Percentiles rank a stretch among this genome's conserved stretches.
Evolutionary conservation across 2,329 filamentous ascomycete species (phyloP).

Genomic region (Eurotiales sp.): DNA sequence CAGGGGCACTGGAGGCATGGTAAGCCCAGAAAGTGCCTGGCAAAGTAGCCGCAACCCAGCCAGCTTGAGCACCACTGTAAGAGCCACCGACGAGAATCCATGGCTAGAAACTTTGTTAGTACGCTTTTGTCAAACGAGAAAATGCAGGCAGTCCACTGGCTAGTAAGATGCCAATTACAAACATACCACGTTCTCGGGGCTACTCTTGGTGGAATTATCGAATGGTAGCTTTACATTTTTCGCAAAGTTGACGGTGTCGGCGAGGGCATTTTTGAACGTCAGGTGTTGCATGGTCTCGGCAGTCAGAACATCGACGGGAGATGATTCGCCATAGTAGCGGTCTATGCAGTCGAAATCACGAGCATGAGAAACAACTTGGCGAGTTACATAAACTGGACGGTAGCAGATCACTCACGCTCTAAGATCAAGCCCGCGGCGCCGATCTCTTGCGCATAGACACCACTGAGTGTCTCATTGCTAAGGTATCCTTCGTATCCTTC

Average conservation of each 20-base stretch:
- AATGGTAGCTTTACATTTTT: conserved; percentile 53
- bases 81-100: conserved; percentile 57
- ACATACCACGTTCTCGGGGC: conserved; percentile 10
- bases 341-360: conserved; percentile 42
- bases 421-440: conserved; percentile 53
- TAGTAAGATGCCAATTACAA: too few relatives aligned
- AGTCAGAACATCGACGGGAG: conserved; percentile 49
- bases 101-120: conserved; percentile 31
- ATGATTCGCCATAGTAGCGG: conserved; percentile 57
- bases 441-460: conserved; percentile 50
- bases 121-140: neutral
- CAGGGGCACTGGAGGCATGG: conserved; percentile 54
- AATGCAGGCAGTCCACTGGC: neutral
- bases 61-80: conserved; percentile 55
- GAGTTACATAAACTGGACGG: neutral
- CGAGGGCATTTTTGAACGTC: conserved; percentile 52
- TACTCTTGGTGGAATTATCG: conserved; percentile 29
- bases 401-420: conserved; percentile 45
- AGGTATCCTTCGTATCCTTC: conserved; percentile 49
- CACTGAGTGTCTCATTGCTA: conserved; percentile 48
- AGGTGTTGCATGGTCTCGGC: conserved; percentile 54
- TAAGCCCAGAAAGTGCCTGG: conserved; percentile 61
- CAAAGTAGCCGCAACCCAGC: conserved; percentile 52
- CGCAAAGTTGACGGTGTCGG: conserved; percentile 54
- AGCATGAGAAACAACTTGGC: neutral